Base-by-base conservation (phyloP, 2,329 filamentous ascomycete genomes). In the Calonectria multiphialidica region DNA sequence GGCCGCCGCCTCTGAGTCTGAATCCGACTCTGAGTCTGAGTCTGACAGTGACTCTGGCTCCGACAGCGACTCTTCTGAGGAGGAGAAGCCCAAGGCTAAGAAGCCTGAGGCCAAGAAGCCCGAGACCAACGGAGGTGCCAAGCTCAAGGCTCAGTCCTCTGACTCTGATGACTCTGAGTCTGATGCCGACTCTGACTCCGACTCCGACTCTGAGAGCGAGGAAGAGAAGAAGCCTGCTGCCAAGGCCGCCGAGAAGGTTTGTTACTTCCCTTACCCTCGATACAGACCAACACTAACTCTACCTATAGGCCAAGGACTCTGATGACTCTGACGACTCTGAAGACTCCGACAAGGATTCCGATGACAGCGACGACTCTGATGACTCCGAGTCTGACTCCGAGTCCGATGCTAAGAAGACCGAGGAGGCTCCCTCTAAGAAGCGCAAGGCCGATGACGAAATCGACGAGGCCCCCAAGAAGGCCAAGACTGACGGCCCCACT, bases 381-480 rank as follows among this genome's bases (percentile, higher is more conserved):
- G 75, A 87, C 78, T 83, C 82, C 21, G 82, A 82, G 33, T 75
- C 83, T 71, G 77, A 83, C 68, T 84, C 82, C 50, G 80, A 83
- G 37, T 66, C 76, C 33, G 81, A 84, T 70, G 82, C 82, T 33
- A 80, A 82, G 66, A 81, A 83, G 76, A 81, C 81, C 47, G 82
- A 84, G 59, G 82, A 83, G 55, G 77, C 83, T 57, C 84, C 87
- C 66, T 83, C 84, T 74, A 87, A 88, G 83, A 85, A 88, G 84
- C 85, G 84, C 77, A 85, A 88, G 84, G 84, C 84, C 69, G 87
- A 88, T 76, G 87, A 89, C 55, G 82, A 85, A 67, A 86, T 87
- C 70, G 83, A 86, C 37, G 84, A 89, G 42, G 85, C 86, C 18
- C 82, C 88, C 72, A 95, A 94, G 90, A 94, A 94, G 88, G 85